These are phyloP conservation scores for Piper longum DNA, from an alignment of 164 flowering plant species.

Conservation along the genomic window DNA sequence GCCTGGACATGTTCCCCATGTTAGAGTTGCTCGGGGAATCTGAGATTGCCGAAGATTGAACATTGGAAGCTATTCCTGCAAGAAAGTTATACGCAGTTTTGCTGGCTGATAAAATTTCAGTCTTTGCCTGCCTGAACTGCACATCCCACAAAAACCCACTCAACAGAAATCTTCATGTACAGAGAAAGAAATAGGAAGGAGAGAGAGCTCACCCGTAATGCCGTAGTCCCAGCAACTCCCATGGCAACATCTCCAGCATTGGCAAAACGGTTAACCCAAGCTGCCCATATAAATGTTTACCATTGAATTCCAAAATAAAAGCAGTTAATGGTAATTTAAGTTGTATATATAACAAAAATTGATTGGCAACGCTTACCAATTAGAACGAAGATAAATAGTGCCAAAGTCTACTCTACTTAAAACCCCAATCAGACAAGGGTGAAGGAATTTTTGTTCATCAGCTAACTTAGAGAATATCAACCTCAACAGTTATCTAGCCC, in stretches of 20 bases:
- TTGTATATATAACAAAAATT: too few species aligned
- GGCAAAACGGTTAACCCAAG: slow-evolving; percentile 64
- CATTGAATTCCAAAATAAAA: too few species aligned
- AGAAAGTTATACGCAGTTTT: slow-evolving; percentile 76
- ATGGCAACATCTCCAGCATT: slow-evolving; percentile 76
- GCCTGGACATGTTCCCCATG: slow-evolving; percentile 34
- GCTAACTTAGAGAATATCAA: too few species aligned
- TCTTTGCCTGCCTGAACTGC: slow-evolving; percentile 86
- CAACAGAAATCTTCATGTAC: too few species aligned
- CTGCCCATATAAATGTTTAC: too few species aligned
- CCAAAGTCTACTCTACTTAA: too few species aligned
- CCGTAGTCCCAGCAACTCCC: slow-evolving; percentile 62
- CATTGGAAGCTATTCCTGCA: slow-evolving; percentile 19
- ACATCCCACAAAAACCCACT: not conserved
- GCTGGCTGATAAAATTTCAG: slow-evolving; percentile 87
- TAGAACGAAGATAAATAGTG: too few species aligned
- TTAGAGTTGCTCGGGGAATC: slow-evolving; percentile 38
- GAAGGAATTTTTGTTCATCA: too few species aligned
- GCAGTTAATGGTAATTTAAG: too few species aligned
- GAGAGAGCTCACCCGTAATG: slow-evolving; percentile 43
- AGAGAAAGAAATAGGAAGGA: not conserved
- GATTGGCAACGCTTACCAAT: too few species aligned
- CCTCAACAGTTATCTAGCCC: too few species aligned
- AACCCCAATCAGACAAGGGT: too few species aligned
- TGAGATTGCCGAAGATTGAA: slow-evolving; percentile 12